These are phyloP conservation scores for Mangifera indica DNA, from an alignment of 345 rosid species.

Conservation along the genomic window DNA sequence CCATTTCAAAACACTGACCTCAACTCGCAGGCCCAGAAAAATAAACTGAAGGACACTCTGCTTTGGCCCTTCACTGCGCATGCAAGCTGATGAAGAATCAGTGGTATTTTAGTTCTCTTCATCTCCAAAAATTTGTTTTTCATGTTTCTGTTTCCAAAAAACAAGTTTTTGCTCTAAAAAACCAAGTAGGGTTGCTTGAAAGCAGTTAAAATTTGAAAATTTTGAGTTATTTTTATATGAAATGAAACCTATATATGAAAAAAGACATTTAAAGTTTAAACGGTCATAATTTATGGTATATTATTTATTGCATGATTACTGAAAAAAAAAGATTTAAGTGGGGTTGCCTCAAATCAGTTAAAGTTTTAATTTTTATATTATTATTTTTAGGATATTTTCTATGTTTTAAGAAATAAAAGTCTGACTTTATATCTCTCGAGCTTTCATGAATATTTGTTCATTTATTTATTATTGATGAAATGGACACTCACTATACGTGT, in stretches of 20 bases:
- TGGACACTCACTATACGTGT: constrained; percentile 25
- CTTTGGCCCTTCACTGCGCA: not conserved
- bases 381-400: too few species aligned
- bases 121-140: not conserved
- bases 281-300: too few species aligned
- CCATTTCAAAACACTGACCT: too few species aligned
- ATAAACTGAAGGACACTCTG: not conserved
- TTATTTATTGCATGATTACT: too few species aligned
- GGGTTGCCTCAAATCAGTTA: constrained; percentile 14
- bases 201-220: not conserved
- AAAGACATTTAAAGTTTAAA: too few species aligned
- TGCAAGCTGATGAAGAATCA: not conserved
- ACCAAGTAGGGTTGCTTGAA: not conserved
- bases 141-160: not conserved
- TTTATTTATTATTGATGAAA: constrained; percentile 17
- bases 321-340: not conserved
- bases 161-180: not conserved
- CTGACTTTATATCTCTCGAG: constrained; percentile 7
- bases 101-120: too few species aligned
- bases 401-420: not conserved
- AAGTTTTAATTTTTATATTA: constrained; percentile 21
- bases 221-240: not conserved
- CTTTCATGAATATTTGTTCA: not conserved
- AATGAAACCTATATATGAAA: too few species aligned
- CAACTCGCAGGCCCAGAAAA: too few species aligned